Percentiles rank a stretch among this genome's conserved stretches.
Conservation (phyloP, 352 stramenopile genomes). For the Phytopythium montanum region DNA sequence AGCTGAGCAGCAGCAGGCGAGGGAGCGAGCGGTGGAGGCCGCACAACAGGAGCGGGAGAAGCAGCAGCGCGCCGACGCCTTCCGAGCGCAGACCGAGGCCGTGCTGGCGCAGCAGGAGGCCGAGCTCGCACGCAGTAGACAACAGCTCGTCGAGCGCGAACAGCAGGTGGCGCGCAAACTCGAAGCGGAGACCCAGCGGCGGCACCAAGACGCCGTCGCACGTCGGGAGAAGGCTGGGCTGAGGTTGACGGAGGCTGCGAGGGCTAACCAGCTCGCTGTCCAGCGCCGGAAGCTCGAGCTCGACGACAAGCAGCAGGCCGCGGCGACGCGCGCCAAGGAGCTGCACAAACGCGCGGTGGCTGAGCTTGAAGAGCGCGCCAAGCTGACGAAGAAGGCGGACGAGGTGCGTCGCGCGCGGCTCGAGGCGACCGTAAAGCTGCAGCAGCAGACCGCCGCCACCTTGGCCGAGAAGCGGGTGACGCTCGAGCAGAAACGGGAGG, state of each 20-base stretch:
- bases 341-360: conserved; percentile 54
- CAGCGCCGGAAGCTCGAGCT: conserved; percentile 64
- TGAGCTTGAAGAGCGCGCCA: conserved; percentile 55
- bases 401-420: conserved; percentile 59
- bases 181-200: conserved; percentile 38
- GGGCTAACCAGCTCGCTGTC: conserved; percentile 57
- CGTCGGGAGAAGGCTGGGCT: conserved; percentile 46
- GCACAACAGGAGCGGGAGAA: conserved; percentile 49
- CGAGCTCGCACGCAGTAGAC: conserved; percentile 35
- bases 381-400: conserved; percentile 65
- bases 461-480: conserved; percentile 20
- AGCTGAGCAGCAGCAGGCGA: conserved; percentile 32
- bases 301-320: conserved; percentile 50
- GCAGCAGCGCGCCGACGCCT: conserved; percentile 66
- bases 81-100: conserved; percentile 52
- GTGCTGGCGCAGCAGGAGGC: conserved; percentile 69
- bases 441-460: conserved; percentile 30
- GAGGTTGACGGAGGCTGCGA: conserved; percentile 47
- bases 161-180: conserved; percentile 55
- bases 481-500: conserved; percentile 27
- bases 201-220: conserved; percentile 52
- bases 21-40: conserved; percentile 36
- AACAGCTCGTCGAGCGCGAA: conserved; percentile 66
- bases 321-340: conserved; percentile 42
- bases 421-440: conserved; percentile 39